Evolutionary conservation across 352 stramenopile genomes (phyloP).

Genomic region (Globisporangium paroecandrum): DNA sequence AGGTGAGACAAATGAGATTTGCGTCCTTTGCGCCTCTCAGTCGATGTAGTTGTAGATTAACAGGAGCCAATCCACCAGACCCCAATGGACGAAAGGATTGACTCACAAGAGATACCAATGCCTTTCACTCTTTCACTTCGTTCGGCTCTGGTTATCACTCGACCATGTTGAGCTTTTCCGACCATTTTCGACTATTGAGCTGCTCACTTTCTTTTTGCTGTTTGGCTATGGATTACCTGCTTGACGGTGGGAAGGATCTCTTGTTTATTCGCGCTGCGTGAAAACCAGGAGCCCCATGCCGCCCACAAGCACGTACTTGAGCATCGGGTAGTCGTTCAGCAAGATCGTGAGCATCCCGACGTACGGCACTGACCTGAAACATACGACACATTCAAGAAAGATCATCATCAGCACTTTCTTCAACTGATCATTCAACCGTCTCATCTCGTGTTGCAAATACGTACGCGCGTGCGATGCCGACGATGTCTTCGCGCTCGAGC

Average conservation of each 20-base stretch:
- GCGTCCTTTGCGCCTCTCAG: background rate
- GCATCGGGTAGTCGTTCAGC: constrained; percentile 98
- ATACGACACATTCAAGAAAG: constrained; percentile 8
- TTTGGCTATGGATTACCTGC: no score
- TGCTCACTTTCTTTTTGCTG: background rate
- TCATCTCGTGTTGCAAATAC: constrained; percentile 17
- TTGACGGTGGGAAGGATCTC: background rate
- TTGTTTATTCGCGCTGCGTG: constrained; percentile 70
- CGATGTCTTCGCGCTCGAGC: constrained; percentile 97
- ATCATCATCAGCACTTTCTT: background rate
- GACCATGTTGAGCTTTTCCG: background rate
- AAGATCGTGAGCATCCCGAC: constrained; percentile 99
- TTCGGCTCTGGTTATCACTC: background rate
- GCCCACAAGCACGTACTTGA: constrained; percentile 90
- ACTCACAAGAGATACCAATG: background rate
- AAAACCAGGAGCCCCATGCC: constrained; percentile 80
- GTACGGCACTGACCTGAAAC: constrained; percentile 92
- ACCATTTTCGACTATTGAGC: background rate
- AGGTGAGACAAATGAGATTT: background rate
- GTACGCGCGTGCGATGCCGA: constrained; percentile 93
- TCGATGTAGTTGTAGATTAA: background rate
- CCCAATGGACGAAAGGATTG: background rate
- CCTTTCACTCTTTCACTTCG: background rate
- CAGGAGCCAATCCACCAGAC: background rate
- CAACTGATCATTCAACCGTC: background rate